Base-by-base conservation (phyloP, 345 rosid species). In the Diplotaxis tenuifolia region DNA sequence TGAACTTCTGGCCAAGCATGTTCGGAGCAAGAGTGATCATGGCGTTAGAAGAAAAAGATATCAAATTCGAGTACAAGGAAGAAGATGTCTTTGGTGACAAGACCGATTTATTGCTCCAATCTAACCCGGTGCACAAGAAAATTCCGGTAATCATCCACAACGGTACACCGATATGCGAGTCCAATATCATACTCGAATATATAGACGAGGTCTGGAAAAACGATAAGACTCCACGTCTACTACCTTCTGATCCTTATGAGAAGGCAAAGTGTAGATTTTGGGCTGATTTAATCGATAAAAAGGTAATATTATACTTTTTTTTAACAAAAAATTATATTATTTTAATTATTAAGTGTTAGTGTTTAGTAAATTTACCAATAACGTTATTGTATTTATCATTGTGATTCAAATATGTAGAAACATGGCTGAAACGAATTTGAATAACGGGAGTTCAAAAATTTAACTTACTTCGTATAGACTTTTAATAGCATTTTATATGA, bases 1-100 rank as follows among this genome's bases (percentile, higher is more conserved):
- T 78, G 59, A 73, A 73, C 59, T 78, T 78, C 45, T 73, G 78
- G 81, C 81, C 81, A 47, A 78, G 81, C 56, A 72, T 73, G 81
- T 78, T 67, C 15, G 81, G 78, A 52, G 73, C 77, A 63, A 73
- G 81, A 73, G 70, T 73, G 22, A 73, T 62, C 59, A 78, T 78
- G 70, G 81, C 81, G n/a, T 67, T 73, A 68, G 60, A 68, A 3
- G 81, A 78, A 70, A 78, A 73, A 68, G 42, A 58, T 21, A 56
- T 73, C 71, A 66, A 73, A 47, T 78, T 52, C 55, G 81, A 73
- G 62, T 78, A 53, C 71, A 67, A 67, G 65, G 81, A 78, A 62
- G 78, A 78, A 68, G 78, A 78, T 53, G 74, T 68, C 12, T 78
- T 78, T 68, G 81, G 77, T 34, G 14, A 62, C 7, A 78, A 78